These are phyloP conservation scores for Diplodia mutila DNA, from an alignment of 2,329 filamentous ascomycete genomes.

Conservation along the genomic window DNA sequence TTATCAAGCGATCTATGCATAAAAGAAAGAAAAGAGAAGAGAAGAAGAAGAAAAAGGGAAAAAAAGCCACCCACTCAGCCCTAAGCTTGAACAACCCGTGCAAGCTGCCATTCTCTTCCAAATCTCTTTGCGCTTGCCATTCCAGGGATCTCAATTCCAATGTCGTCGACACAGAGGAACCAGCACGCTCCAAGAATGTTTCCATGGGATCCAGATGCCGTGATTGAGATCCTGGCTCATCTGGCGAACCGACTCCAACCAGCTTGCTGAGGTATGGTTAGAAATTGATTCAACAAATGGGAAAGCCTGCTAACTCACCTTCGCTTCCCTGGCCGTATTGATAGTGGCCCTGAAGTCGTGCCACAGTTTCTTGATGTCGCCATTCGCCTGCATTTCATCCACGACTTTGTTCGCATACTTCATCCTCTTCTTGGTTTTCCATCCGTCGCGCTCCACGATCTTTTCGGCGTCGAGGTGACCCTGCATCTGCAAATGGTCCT, in stretches of 20 bases:
- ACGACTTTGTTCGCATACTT: slow-evolving; percentile 67
- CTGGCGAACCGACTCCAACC: background rate
- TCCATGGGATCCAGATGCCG: background rate
- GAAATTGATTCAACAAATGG: background rate
- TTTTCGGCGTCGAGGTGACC: slow-evolving; percentile 62
- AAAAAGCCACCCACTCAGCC: background rate
- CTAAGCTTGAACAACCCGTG: background rate
- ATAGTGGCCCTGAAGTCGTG: slow-evolving; percentile 67
- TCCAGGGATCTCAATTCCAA: background rate
- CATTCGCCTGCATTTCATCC: slow-evolving; percentile 63
- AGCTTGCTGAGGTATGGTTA: slow-evolving; percentile 14
- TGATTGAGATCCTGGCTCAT: background rate
- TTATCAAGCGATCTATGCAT: background rate
- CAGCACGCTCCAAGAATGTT: background rate
- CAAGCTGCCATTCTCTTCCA: background rate
- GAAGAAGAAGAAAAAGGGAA: too few relatives aligned
- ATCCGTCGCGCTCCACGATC: slow-evolving; percentile 63
- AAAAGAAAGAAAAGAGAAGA: background rate
- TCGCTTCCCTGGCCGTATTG: slow-evolving; percentile 57
- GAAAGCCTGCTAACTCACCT: slow-evolving; percentile 7
- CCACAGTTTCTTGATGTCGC: slow-evolving; percentile 66
- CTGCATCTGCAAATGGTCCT: slow-evolving; percentile 62
- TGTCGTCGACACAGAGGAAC: background rate
- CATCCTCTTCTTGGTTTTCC: slow-evolving; percentile 62
- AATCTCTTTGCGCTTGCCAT: background rate